Percentiles rank a stretch among this genome's conserved stretches.
Conservation (phyloP, 2,329 filamentous ascomycete genomes). For the Botryotinia calthae region DNA sequence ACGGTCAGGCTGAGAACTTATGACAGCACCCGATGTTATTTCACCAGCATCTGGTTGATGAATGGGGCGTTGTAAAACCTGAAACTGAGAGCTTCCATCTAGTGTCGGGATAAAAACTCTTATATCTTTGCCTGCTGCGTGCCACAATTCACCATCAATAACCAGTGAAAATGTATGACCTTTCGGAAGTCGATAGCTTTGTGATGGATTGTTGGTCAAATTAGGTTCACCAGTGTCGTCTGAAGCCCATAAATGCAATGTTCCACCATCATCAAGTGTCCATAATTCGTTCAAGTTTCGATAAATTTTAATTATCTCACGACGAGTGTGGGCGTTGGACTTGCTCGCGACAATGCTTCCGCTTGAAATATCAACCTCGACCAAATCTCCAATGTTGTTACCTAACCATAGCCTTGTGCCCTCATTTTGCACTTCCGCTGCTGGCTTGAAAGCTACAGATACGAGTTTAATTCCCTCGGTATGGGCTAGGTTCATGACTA, state of each 20-base stretch:
- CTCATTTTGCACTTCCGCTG: constrained; percentile 72
- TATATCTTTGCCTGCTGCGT: constrained; percentile 83
- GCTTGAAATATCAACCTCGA: constrained; percentile 79
- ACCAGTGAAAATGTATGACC: constrained; percentile 88
- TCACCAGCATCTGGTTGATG: constrained; percentile 74
- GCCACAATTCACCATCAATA: constrained; percentile 81
- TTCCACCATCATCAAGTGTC: constrained; percentile 88
- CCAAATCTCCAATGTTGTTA: constrained; percentile 80
- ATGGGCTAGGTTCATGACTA: constrained; percentile 76
- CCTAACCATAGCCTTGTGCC: constrained; percentile 85
- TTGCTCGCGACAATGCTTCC: constrained; percentile 69
- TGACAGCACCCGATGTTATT: constrained; percentile 76
- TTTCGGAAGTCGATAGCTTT: constrained; percentile 73
- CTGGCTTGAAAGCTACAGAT: constrained; percentile 82
- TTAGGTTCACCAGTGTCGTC: constrained; percentile 70
- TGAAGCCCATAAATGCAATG: constrained; percentile 81
- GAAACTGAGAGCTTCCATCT: constrained; percentile 67
- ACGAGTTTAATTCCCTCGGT: constrained; percentile 82
- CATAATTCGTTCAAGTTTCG: constrained; percentile 87
- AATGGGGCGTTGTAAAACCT: constrained; percentile 70
- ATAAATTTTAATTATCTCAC: constrained; percentile 80
- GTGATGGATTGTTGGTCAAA: constrained; percentile 66
- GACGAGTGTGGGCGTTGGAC: constrained; percentile 69
- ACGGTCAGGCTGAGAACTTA: constrained; percentile 71
- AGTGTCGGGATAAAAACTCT: constrained; percentile 75